Percentiles rank a stretch among this genome's conserved stretches.
Evolutionary conservation across 2,329 filamentous ascomycete species (phyloP).

Genomic region (Aspergillus oerlinghausenensis): DNA sequence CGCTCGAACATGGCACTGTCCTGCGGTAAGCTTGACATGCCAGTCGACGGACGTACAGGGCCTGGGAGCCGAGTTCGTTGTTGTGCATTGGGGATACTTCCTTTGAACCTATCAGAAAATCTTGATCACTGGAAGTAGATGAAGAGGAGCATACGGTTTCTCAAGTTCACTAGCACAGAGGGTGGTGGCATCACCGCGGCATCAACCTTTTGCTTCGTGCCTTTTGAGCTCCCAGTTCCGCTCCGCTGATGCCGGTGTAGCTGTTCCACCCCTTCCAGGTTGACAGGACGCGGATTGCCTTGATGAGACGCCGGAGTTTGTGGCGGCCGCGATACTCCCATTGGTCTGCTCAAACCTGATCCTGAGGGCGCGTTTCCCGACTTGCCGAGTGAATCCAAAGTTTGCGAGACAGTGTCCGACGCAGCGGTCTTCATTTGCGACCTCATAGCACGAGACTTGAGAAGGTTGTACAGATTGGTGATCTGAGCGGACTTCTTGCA

Average conservation of each 20-base stretch:
- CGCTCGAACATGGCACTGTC: conserved; percentile 6
- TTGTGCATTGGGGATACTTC: conserved; percentile 9
- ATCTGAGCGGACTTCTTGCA: conserved; percentile 63
- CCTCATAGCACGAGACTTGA: conserved; percentile 53
- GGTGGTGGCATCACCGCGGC: conserved; percentile 30
- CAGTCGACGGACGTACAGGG: conserved; percentile 16
- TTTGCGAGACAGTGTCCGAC: conserved; percentile 48
- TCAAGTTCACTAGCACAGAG: conserved; percentile 15
- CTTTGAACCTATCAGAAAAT: conserved; percentile 3
- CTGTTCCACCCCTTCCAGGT: conserved; percentile 30
- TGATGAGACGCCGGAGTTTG: conserved; percentile 22
- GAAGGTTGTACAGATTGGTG: conserved; percentile 56
- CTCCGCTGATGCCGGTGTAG: conserved; percentile 38
- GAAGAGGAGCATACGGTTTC: conserved; percentile 18
- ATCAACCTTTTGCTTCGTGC: conserved; percentile 18
- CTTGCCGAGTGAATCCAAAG: conserved; percentile 35
- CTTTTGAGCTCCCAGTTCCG: conserved; percentile 35
- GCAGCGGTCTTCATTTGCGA: conserved; percentile 53
- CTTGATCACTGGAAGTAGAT: neutral
- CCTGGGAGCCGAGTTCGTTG: conserved; percentile 26
- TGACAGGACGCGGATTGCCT: conserved; percentile 17
- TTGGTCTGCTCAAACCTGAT: conserved; percentile 10
- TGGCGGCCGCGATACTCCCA: conserved; percentile 14
- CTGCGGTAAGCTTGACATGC: conserved; percentile 19
- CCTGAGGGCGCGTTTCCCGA: conserved; percentile 14